Base-by-base conservation (phyloP, 2,329 filamentous ascomycete genomes). In the Monilinia fructigena region DNA sequence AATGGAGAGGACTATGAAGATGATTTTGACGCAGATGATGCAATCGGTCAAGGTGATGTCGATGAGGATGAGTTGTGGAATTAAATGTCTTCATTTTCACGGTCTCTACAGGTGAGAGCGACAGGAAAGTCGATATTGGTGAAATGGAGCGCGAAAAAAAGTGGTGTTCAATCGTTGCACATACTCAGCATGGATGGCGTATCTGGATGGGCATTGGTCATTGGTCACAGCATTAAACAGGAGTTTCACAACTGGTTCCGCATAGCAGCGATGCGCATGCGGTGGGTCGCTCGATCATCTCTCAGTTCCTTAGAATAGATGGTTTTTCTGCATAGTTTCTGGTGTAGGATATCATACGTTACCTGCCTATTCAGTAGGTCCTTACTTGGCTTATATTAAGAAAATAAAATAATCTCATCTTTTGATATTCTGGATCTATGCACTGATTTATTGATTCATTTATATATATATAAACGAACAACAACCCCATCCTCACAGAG, bases 11-110 rank as follows among this genome's bases (percentile, higher is more conserved):
- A 23, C 11, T 35, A 61, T 54, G 63, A 53, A 28, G 63, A 61
- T 47, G 47, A 66, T n/a, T 65, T 58, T 28, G 54, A 65, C 14
- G 62, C 58, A 7, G 62, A 65, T 26, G 40, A 58, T 20, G 62
- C 28, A 4, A 28, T 56, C n/a, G 59, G 59, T 2, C 63, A 63
- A 59, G 65, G 59, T 8, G 65, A 66, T 50, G 55, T 63, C 2
- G 65, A 63, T 16, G 65, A 66, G 28, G 28, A 47, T 55, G 62
- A 65, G 10, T 52, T 65, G 53, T 65, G 58, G 28, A 6, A 10
- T 38, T 65, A 6, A 65, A 16, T n/a, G 20, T 47, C 18, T 4
- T 50, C 6, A 4, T 28, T 23, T 35, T 35, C 18, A 48, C 28
- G n/a, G 12, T 2, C 26, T 35, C 23, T 11, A 20, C 14, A 48